A percentile compares a stretch with the other conserved stretches of the same genome.
These are phyloP conservation scores for Penicillium freii DNA, from an alignment of 2,329 filamentous ascomycete species.

Conservation along the genomic window DNA sequence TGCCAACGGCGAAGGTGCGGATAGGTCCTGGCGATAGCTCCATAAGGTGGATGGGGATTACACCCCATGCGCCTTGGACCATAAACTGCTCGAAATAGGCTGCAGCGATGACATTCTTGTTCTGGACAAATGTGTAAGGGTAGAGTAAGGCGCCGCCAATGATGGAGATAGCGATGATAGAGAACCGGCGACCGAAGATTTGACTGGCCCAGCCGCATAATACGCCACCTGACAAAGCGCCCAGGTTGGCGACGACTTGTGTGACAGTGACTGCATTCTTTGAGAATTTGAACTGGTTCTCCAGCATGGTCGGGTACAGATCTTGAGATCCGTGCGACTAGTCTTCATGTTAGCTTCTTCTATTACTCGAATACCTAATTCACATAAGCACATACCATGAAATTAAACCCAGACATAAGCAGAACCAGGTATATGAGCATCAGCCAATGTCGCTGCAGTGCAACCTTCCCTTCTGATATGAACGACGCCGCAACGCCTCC, in stretches of 20 bases:
- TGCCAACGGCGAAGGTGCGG: constrained; percentile 63
- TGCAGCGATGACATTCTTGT: constrained; percentile 66
- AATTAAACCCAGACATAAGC: constrained; percentile 89
- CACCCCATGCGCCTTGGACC: constrained; percentile 73
- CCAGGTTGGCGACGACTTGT: constrained; percentile 69
- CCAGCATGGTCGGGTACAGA: constrained; percentile 60
- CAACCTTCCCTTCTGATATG: constrained; percentile 72
- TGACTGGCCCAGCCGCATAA: constrained; percentile 66
- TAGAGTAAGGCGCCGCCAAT: constrained; percentile 76
- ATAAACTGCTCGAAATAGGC: constrained; percentile 84
- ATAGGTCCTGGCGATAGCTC: constrained; percentile 61
- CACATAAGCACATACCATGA: constrained; percentile 58
- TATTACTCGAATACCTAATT: neutral
- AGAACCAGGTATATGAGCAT: constrained; percentile 78
- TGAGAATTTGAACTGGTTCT: constrained; percentile 58
- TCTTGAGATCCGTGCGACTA: constrained; percentile 70
- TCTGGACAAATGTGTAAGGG: constrained; percentile 71
- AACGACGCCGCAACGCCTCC: constrained; percentile 67
- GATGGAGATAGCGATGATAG: constrained; percentile 63
- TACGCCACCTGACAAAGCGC: constrained; percentile 67
- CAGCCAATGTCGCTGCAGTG: constrained; percentile 75
- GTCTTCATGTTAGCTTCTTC: constrained; percentile 7
- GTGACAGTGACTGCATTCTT: constrained; percentile 63
- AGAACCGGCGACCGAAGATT: constrained; percentile 66
- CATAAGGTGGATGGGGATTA: constrained; percentile 69